Conservation (phyloP, 1,284 basidiomycete species). For the Trametes polyzona region DNA sequence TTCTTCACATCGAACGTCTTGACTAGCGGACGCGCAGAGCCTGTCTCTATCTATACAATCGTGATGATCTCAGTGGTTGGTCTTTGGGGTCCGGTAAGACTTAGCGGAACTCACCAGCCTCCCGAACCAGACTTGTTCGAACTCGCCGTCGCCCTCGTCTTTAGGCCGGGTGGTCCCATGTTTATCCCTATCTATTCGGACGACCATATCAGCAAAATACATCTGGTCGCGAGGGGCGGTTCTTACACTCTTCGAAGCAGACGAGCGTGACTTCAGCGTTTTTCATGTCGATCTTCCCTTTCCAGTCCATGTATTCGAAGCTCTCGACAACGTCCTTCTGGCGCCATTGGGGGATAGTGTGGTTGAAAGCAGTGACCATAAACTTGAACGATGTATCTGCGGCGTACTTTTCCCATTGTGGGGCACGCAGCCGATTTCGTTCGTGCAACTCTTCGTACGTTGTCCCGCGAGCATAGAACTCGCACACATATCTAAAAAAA, state of each 20-base stretch:
- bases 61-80: not conserved
- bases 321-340: constrained; percentile 76
- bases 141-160: constrained; percentile 68
- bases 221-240: not conserved
- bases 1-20: constrained; percentile 87
- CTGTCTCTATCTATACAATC: constrained; percentile 65
- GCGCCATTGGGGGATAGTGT: constrained; percentile 67
- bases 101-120: constrained; percentile 76
- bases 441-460: constrained; percentile 76
- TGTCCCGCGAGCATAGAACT: constrained; percentile 73
- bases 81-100: not conserved
- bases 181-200: constrained; percentile 50
- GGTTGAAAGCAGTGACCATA: constrained; percentile 77
- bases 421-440: constrained; percentile 49
- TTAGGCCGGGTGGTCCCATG: constrained; percentile 47
- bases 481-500: constrained; percentile 71
- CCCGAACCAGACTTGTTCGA: constrained; percentile 79
- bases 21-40: constrained; percentile 72
- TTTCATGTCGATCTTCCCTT: constrained; percentile 85
- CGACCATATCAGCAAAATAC: not conserved
- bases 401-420: constrained; percentile 65
- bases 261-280: constrained; percentile 79
- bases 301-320: constrained; percentile 86
- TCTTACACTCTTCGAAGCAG: constrained; percentile 90
- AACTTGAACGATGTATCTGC: constrained; percentile 81